Evolutionary conservation across 345 rosid species (phyloP).

Genomic region (Populus simonii): DNA sequence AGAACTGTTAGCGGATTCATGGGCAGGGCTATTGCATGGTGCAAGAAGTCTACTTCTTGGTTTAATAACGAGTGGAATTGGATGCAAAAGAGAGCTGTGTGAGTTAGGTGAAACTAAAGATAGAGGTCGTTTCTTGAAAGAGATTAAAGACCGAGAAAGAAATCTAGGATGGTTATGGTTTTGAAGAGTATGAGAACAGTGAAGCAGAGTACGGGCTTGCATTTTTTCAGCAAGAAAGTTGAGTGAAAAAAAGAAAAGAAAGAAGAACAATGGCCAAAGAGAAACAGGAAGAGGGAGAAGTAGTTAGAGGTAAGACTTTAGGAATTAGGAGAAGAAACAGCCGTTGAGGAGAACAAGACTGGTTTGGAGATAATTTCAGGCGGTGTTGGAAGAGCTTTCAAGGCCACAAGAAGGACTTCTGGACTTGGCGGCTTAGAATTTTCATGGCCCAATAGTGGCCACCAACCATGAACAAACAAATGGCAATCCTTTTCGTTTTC

Average conservation of each 20-base stretch:
- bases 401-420: too few relatives aligned
- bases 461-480: too few relatives aligned
- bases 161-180: slow-evolving; percentile 24
- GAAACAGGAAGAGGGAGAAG: not conserved
- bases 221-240: slow-evolving; percentile 17
- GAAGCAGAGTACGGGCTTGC: slow-evolving; percentile 37
- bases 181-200: slow-evolving; percentile 17
- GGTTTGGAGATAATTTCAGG: not conserved
- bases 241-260: not conserved
- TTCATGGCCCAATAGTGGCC: too few relatives aligned
- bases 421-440: too few relatives aligned
- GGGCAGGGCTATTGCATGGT: slow-evolving; percentile 33
- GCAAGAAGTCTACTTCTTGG: slow-evolving; percentile 14
- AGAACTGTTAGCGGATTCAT: slow-evolving; percentile 23
- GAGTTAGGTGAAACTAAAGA: slow-evolving; percentile 9
- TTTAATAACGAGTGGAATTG: slow-evolving; percentile 4
- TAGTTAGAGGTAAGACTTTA: too few relatives aligned
- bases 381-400: too few relatives aligned
- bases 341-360: not conserved
- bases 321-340: not conserved
- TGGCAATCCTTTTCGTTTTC: too few relatives aligned
- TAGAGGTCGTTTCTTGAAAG: slow-evolving; percentile 13
- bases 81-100: not conserved
- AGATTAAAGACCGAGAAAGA: slow-evolving; percentile 19
- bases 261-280: too few relatives aligned